Conservation (phyloP, 192 early-diverging fungal genomes). For the Rhizophagus prolifer region DNA sequence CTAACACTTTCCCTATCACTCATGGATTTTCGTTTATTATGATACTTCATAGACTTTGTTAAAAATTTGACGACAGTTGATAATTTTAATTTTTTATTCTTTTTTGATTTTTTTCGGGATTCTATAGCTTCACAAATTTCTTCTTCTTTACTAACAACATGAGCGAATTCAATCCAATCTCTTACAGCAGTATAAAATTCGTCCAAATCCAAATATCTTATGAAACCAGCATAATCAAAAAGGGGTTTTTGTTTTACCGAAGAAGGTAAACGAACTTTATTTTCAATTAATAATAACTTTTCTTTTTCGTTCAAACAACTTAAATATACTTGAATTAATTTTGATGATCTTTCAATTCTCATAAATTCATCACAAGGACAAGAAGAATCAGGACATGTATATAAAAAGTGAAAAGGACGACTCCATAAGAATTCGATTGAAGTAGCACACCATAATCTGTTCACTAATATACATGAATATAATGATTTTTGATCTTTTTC, state of each 20-base stretch:
- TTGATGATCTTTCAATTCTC: not conserved
- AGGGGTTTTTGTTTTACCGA: not conserved
- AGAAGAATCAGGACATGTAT: not conserved
- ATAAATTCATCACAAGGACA: not conserved
- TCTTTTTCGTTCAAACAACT: not conserved
- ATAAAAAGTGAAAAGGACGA: constrained; percentile 20
- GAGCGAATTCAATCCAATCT: constrained; percentile 22
- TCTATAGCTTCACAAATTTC: not conserved
- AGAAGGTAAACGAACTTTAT: not conserved
- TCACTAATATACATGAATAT: constrained; percentile 27
- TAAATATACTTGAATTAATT: constrained; percentile 22
- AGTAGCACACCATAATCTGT: constrained; percentile 20
- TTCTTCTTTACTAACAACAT: not conserved
- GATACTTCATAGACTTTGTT: not conserved
- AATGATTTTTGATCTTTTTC: constrained; percentile 14
- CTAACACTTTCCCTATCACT: not conserved
- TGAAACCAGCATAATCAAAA: constrained; percentile 13
- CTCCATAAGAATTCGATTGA: constrained; percentile 15
- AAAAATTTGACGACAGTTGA: not conserved
- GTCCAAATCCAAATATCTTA: constrained; percentile 23
- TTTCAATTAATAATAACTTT: not conserved
- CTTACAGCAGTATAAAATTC: constrained; percentile 20
- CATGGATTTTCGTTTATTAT: not conserved
- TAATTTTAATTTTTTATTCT: not conserved
- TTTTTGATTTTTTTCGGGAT: not conserved